A percentile compares a stretch with the other conserved stretches of the same genome.
These are phyloP conservation scores for Stagonosporopsis vannaccii DNA, from an alignment of 2,329 filamentous ascomycete species.

Conservation along the genomic window DNA sequence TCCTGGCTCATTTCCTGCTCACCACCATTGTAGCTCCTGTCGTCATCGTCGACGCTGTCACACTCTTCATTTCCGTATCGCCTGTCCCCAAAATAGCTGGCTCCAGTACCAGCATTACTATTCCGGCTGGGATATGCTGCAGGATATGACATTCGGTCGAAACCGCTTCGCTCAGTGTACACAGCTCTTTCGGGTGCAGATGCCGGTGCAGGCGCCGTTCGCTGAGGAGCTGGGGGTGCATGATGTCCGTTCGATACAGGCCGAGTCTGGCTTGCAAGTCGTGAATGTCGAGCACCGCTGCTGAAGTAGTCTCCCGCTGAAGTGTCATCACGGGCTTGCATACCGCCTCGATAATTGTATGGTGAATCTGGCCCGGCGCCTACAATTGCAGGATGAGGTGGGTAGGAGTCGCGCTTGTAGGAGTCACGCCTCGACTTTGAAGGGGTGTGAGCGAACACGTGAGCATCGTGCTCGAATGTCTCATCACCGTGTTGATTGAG, in stretches of 20 bases:
- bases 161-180: conserved; percentile 25
- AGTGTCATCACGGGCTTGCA: conserved; percentile 40
- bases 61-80: conserved; percentile 43
- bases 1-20: conserved; percentile 39
- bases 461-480: conserved; percentile 42
- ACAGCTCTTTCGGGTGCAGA: conserved; percentile 6
- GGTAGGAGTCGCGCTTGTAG: conserved; percentile 42
- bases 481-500: conserved; percentile 40
- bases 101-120: conserved; percentile 36
- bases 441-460: conserved; percentile 35
- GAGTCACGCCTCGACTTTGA: conserved; percentile 18
- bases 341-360: conserved; percentile 36
- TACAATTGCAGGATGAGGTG: conserved; percentile 48
- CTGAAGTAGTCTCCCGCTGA: conserved; percentile 40
- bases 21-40: conserved; percentile 35
- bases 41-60: conserved; percentile 33
- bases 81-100: conserved; percentile 39
- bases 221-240: conserved; percentile 4
- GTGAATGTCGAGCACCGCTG: conserved; percentile 30
- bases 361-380: conserved; percentile 44
- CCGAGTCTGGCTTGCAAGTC: conserved; percentile 10
- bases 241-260: conserved; percentile 2
- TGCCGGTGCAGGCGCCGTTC: neutral
- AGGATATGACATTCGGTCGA: conserved; percentile 33
- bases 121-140: conserved; percentile 24